A percentile compares a stretch with the other conserved stretches of the same genome.
phyloP scores from a whole-genome alignment of 768 basidiomycete genomes.

The Russula olivacea region DNA sequence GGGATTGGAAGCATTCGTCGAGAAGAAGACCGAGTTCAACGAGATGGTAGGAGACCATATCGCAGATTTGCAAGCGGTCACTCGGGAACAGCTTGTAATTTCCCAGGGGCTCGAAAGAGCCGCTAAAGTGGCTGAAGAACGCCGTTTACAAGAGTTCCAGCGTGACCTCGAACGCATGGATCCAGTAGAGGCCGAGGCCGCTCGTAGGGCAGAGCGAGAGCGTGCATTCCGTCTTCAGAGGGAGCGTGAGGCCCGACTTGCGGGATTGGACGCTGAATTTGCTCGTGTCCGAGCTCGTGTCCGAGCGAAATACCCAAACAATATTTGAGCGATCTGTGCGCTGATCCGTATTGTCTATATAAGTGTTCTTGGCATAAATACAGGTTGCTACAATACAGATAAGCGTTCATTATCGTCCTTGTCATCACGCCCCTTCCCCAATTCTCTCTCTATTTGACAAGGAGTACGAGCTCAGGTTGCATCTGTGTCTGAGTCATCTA shows the following conservation, averaged over 20 bases:
- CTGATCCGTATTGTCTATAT: no score
- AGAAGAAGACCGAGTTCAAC: background rate
- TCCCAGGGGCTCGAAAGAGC: background rate
- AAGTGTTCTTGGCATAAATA: no score
- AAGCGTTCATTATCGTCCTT: no score
- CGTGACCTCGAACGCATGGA: background rate
- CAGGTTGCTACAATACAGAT: no score
- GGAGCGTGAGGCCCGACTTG: background rate
- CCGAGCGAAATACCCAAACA: background rate
- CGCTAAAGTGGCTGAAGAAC: background rate
- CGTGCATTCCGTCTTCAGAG: background rate
- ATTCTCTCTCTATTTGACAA: no score
- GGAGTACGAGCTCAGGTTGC: no score
- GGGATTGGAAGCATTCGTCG: slow-evolving; percentile 4
- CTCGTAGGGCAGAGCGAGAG: background rate
- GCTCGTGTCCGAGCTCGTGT: background rate
- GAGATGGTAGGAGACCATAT: background rate
- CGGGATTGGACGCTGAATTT: background rate
- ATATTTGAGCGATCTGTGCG: no score
- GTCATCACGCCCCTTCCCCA: no score
- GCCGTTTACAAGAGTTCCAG: background rate
- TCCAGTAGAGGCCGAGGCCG: background rate
- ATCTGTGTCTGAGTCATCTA: no score
- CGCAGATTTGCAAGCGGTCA: background rate
- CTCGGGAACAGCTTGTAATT: background rate